Evolutionary conservation across 2,329 filamentous ascomycete species (phyloP).

Genomic region (Drechmeria coniospora): DNA sequence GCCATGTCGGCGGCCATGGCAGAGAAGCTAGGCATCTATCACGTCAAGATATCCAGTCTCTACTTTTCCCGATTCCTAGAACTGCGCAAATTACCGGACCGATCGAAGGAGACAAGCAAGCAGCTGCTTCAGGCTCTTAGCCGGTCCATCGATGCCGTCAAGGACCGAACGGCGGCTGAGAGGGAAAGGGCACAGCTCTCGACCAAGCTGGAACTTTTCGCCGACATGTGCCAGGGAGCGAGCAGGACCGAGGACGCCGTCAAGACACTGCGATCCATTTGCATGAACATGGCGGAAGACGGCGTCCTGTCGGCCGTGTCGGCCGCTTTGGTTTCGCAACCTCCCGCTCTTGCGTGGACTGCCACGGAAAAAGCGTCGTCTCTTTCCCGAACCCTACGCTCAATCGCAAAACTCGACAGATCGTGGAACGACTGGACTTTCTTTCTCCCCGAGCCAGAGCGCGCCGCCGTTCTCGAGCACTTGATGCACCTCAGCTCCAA

Average conservation of each 20-base stretch:
- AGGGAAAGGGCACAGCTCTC: conserved; percentile 43
- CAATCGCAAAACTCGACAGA: conserved; percentile 42
- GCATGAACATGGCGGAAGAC: conserved; percentile 43
- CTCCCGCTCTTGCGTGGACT: conserved; percentile 39
- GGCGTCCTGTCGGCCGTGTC: conserved; percentile 41
- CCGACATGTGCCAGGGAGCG: conserved; percentile 39
- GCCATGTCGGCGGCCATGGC: conserved; percentile 12
- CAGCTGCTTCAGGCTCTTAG: conserved; percentile 40
- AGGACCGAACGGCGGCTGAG: conserved; percentile 35
- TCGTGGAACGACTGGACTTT: conserved; percentile 42
- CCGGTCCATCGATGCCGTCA: conserved; percentile 48
- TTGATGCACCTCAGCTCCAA: conserved; percentile 35
- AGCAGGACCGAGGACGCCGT: conserved; percentile 42
- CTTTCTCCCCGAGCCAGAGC: conserved; percentile 33
- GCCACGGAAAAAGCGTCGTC: conserved; percentile 30
- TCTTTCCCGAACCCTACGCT: conserved; percentile 43
- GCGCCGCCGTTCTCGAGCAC: conserved; percentile 44
- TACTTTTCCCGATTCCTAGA: conserved; percentile 50
- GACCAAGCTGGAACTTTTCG: conserved; percentile 51
- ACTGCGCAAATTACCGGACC: conserved; percentile 28
- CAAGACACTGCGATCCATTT: conserved; percentile 42
- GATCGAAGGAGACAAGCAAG: conserved; percentile 20
- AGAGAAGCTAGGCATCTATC: conserved; percentile 28
- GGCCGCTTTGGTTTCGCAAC: conserved; percentile 27
- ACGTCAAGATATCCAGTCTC: conserved; percentile 54